These are phyloP conservation scores for Elsinoe batatas DNA, from an alignment of 2,329 filamentous ascomycete genomes.

Conservation along the genomic window DNA sequence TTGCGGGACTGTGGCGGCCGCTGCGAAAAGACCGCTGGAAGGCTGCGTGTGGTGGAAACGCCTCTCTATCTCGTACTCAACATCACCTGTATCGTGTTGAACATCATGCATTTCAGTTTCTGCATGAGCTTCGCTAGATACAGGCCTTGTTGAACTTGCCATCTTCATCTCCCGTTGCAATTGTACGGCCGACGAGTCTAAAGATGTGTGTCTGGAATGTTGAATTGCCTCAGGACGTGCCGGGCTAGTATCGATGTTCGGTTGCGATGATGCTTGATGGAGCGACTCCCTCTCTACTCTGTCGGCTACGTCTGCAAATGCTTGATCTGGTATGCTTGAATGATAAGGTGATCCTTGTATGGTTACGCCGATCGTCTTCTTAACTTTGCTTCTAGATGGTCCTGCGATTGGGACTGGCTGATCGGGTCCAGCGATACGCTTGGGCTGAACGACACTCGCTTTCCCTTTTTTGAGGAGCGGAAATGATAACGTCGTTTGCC, in stretches of 20 bases:
- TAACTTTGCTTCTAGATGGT: background rate
- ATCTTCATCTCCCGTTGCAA: background rate
- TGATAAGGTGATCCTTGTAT: background rate
- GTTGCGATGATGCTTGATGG: background rate
- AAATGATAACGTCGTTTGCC: conserved; percentile 5
- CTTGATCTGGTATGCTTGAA: conserved; percentile 3
- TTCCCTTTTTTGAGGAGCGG: background rate
- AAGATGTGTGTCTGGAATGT: background rate
- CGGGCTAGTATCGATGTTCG: background rate
- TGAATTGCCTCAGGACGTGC: background rate
- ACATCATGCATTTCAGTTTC: background rate
- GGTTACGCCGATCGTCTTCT: background rate
- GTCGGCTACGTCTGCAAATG: background rate
- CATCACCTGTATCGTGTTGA: background rate
- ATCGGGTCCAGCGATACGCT: background rate
- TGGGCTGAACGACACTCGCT: conserved; percentile 5
- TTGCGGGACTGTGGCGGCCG: background rate
- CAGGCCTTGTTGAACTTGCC: background rate
- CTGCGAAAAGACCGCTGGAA: background rate
- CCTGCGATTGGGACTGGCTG: background rate
- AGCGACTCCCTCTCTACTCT: background rate
- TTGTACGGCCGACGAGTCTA: background rate
- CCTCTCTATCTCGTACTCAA: background rate
- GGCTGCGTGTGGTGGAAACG: background rate
- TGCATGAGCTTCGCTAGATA: background rate